A percentile compares a stretch with the other conserved stretches of the same genome.
These are phyloP conservation scores for Corchorus olitorius DNA, from an alignment of 345 rosid genomes.

Conservation along the genomic window DNA sequence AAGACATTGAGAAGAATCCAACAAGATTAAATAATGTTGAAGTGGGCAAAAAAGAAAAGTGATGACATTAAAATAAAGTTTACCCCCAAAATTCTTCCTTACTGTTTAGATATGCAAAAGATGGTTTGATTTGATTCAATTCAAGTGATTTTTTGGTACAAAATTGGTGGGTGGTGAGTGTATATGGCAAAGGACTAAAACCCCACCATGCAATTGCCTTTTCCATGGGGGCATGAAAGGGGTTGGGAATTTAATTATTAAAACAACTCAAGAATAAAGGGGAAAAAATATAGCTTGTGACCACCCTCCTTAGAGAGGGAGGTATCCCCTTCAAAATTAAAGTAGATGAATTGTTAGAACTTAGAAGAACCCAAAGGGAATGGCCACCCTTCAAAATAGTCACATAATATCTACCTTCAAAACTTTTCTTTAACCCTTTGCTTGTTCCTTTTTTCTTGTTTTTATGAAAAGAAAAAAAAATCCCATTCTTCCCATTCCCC, in stretches of 20 bases:
- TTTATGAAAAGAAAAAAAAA: not conserved
- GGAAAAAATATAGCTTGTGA: not conserved
- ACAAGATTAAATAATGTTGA: not conserved
- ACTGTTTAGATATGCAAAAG: not conserved
- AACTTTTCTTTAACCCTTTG: too few relatives aligned
- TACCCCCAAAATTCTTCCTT: not conserved
- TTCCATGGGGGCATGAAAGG: conserved; percentile 7
- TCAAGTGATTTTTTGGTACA: not conserved
- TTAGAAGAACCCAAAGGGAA: not conserved
- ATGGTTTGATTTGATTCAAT: not conserved
- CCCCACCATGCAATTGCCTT: conserved; percentile 16
- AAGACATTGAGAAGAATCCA: not conserved
- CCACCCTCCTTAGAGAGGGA: not conserved
- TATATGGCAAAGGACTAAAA: not conserved
- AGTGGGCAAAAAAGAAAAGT: too few relatives aligned
- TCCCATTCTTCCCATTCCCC: too few relatives aligned
- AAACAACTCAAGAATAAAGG: not conserved
- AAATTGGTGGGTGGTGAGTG: not conserved
- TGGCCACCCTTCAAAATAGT: not conserved
- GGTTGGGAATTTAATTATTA: conserved; percentile 7
- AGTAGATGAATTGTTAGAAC: not conserved
- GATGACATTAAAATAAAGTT: not conserved
- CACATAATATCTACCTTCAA: not conserved
- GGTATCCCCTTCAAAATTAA: not conserved
- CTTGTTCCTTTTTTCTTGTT: not conserved